Base-by-base conservation (phyloP, 2,329 filamentous ascomycete species). In the Pseudogymnoascus destructans region DNA sequence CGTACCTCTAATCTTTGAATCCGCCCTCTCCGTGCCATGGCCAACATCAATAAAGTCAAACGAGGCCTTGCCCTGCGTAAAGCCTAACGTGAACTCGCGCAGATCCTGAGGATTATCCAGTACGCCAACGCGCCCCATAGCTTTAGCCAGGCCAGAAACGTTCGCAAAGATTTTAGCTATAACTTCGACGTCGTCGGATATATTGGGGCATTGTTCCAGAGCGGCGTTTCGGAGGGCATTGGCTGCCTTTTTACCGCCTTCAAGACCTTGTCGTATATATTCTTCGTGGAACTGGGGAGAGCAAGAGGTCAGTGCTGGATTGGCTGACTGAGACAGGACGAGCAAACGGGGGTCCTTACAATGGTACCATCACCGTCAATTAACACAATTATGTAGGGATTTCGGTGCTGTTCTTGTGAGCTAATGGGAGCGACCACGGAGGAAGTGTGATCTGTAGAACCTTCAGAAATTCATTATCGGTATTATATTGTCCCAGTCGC, bases 31-130 rank as follows among this genome's bases (percentile, higher is more conserved):
- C 66, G 81, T 82, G 46, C 76, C 76, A 63, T 75, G 70, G 32
- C 81, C 81, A 57, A 85, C 76, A 65, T 85, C 81, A 59, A 84
- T 72, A 71, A 84, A 85, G 67, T 85, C 80, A 71, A 84, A 83
- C 9, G 75, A 76, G 8, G 79, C 73, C 62, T 77, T 76, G 60
- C 73, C 76, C 67, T 81, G 79, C 55, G 77, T 82, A 71, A 84
- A 85, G 35, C 79, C 82, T 60, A 75, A 65, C 23, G 75, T 74
- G 70, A 85, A 86, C 55, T 84, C 75, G 59, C 72, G 75, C 21
- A 84, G 69, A 38, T 75, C 72, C n/a, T 66, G 66, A 33, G 74
- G 68, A 59, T 66, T 73, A 10, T 73, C 71, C 32, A 81, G 64
- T 56, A 69, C 71, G 54, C 76, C 77, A 61, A 78, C 74, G 11